Base-by-base conservation (phyloP, 2,329 filamentous ascomycete genomes). In the Cordyceps militaris region DNA sequence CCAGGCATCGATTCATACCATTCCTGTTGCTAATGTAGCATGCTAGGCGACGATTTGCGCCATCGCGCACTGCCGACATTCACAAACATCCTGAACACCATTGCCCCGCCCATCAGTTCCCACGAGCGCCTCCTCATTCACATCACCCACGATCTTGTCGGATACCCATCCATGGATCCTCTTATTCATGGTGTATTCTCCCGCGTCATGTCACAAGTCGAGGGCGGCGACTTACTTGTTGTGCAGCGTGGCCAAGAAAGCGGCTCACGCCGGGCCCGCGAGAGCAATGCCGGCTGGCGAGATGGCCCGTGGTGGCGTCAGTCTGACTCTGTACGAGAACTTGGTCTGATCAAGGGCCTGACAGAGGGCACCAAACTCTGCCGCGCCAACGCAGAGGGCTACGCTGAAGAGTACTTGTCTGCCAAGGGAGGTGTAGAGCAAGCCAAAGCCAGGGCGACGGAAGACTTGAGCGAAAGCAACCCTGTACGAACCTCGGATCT, bases 61-160 rank as follows among this genome's bases (percentile, higher is more conserved):
- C 87, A 87, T 65, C 88, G 91, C 65, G 94, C 94, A 58, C 79
- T 99, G 32, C 94, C 94, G 30, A 97, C 94, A 47, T 96, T 99
- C 70, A 93, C 92, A 69, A 91, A 91, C 68, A 88, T 99, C 66
- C 84, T 99, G 61, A 90, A 97, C 72, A 97, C 92, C 26, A 86
- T 99, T 63, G 94, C 94, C 0, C 94, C 94, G 47, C 94, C 94
- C 11, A 99, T 99, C 68, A 92, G 91, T 57, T 94, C 93, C 9
- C 94, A 99, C 74, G 94, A 99, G 75, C 89, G 93, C 51, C 87
- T 99, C 8, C 88, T 95, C 66, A 97, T 99, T 66, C 94, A 99
- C 76, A 95, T 94, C 62, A 96, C 93, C 9, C 94, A 99, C 76
- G 94, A 97, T 71, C 83, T 99, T 44, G 86, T 91, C 64, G 91